Evolutionary conservation across 371 early-diverging fungal species (phyloP).

Genomic region (Lichtheimia ornata): DNA sequence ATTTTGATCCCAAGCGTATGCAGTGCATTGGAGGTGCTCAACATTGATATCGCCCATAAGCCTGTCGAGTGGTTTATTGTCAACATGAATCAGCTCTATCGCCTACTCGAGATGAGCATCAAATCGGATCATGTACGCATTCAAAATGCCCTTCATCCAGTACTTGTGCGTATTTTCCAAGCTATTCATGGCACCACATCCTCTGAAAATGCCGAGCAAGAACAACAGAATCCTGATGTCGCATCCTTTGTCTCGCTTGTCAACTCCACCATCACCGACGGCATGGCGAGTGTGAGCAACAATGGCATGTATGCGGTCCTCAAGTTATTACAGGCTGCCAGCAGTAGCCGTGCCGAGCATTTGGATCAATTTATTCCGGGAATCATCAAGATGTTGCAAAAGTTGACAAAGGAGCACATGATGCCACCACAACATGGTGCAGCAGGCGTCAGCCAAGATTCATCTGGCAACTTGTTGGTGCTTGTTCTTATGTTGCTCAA

Average conservation of each 20-base stretch:
- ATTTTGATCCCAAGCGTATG: conserved; percentile 49
- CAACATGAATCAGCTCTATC: conserved; percentile 67
- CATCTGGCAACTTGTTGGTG: conserved; percentile 64
- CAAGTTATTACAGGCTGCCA: conserved; percentile 73
- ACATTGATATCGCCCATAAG: conserved; percentile 61
- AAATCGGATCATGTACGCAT: conserved; percentile 66
- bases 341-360: conserved; percentile 66
- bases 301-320: conserved; percentile 73
- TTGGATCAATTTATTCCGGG: conserved; percentile 75
- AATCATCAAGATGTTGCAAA: conserved; percentile 81
- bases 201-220: conserved; percentile 32
- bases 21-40: conserved; percentile 73
- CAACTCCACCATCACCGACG: conserved; percentile 65
- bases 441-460: conserved; percentile 33
- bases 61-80: conserved; percentile 66
- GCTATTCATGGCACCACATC: conserved; percentile 46
- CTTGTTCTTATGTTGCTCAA: conserved; percentile 77
- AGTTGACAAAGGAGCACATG: conserved; percentile 80
- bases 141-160: conserved; percentile 65
- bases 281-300: conserved; percentile 58
- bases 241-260: conserved; percentile 58
- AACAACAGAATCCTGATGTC: conserved; percentile 52
- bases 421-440: conserved; percentile 29
- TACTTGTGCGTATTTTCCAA: conserved; percentile 64
- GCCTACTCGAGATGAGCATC: conserved; percentile 70